Evolutionary conservation across 2,329 filamentous ascomycete species (phyloP), one percentile per base, ranked within the genome.

Genomic region (Trichocomaceae sp.): DNA sequence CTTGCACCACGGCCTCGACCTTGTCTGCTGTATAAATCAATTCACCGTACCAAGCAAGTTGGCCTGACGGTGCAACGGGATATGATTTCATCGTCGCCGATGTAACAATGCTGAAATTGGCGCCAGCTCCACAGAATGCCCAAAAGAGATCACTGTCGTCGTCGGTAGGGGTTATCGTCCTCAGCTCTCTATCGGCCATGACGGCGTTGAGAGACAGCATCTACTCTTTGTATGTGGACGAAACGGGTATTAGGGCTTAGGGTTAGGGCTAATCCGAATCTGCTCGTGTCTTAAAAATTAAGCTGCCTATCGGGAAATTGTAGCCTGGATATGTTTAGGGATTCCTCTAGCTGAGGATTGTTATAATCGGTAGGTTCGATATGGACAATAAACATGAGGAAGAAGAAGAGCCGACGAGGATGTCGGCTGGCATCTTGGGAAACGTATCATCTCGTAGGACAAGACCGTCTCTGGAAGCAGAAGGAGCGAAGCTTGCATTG

Each of bases 91-190:
- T 59, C 19, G 20, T 19, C 8, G 35, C 33, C 12, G 48, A 51
- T 7, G 48, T 51, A 1, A 74, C 72, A 20, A 76, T 69, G 19
- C 73, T 75, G 55, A 77, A 76, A 55, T 71, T 75, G 23, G 68
- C 66, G 0, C 73, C 74, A 0, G 73, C 72, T 6, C 74, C 74
- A 1, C 69, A 63, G 5, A 76, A 52, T 0, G 69, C 73, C 72
- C 72, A 75, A 61, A 75, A 75, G 7, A 76, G 65, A 52, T 74
- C 71, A 0, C 60, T 2, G n/a, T 8, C n/a, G 41, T 64, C 23
- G 9, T 48, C 17, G 23, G 23, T 12, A 45, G 31, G n/a, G 3
- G 52, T 90, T 47, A 60, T 71, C 0, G 60, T 68, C 3, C 75
- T 64, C 2, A 72, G 57, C 6, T 61, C 58, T 0, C 29, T 9